Conservation (phyloP, 345 rosid genomes). For the Erysimum cheiranthoides region DNA sequence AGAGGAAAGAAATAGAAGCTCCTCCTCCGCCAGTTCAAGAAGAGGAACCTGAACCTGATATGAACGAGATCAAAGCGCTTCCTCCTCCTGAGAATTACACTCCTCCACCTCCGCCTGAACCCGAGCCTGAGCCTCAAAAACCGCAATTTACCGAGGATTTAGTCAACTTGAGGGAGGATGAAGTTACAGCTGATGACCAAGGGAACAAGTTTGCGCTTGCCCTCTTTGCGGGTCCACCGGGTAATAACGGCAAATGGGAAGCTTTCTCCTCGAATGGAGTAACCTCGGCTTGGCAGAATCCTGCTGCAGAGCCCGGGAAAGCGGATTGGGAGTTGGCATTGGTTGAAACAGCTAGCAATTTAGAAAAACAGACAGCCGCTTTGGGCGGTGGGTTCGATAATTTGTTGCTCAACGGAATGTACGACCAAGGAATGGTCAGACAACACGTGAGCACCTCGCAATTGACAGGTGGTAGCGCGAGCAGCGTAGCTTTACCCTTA, state of each 20-base stretch:
- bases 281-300: slow-evolving; percentile 81
- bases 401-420: slow-evolving; percentile 82
- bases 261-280: slow-evolving; percentile 75
- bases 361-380: slow-evolving; percentile 74
- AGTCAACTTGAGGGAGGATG: slow-evolving; percentile 79
- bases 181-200: slow-evolving; percentile 79
- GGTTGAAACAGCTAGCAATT: slow-evolving; percentile 82
- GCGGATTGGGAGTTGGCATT: slow-evolving; percentile 96
- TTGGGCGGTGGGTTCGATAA: slow-evolving; percentile 86
- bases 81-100: slow-evolving; percentile 74
- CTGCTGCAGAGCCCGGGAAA: slow-evolving; percentile 85
- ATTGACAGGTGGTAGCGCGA: slow-evolving; percentile 81
- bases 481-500: slow-evolving; percentile 78
- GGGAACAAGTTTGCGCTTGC: slow-evolving; percentile 90
- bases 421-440: slow-evolving; percentile 91
- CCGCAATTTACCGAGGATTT: slow-evolving; percentile 65
- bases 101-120: slow-evolving; percentile 63
- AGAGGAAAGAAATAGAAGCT: slow-evolving; percentile 55
- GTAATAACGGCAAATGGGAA: slow-evolving; percentile 79
- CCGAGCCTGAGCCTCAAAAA: slow-evolving; percentile 51
- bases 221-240: slow-evolving; percentile 58
- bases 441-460: slow-evolving; percentile 77
- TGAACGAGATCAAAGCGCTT: slow-evolving; percentile 82
- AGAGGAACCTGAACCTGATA: slow-evolving; percentile 57
- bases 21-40: slow-evolving; percentile 42